These are phyloP conservation scores for Neonectria sp. DNA, from an alignment of 2,329 filamentous ascomycete species.

Conservation along the genomic window DNA sequence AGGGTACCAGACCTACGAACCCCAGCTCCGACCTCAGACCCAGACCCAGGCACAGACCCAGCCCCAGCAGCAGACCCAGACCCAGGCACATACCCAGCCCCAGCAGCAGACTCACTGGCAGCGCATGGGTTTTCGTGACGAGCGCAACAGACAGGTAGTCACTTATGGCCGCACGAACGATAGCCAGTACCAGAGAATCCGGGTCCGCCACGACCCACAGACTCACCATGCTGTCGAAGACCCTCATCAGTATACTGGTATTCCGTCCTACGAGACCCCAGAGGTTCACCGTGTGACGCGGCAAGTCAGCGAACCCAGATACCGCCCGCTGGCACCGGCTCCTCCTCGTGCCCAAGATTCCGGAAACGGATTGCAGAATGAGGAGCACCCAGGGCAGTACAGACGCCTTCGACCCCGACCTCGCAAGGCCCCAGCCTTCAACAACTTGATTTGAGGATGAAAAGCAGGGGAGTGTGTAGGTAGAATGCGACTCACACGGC, in stretches of 20 bases:
- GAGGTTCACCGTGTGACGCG: not conserved
- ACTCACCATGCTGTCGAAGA: not conserved
- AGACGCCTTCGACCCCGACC: not conserved
- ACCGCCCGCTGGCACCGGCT: not conserved
- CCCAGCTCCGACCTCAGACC: not conserved
- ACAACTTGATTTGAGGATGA: not conserved
- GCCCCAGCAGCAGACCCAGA: too few relatives aligned
- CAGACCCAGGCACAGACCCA: too few relatives aligned
- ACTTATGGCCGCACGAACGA: not conserved
- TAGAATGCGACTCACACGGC: not conserved
- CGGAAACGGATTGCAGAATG: not conserved
- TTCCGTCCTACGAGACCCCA: not conserved
- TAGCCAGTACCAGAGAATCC: not conserved
- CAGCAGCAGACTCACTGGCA: conserved; percentile 16
- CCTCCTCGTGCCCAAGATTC: not conserved
- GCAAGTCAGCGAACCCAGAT: not conserved
- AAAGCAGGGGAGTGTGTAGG: not conserved
- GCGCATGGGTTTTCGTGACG: conserved; percentile 26
- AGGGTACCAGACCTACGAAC: not conserved
- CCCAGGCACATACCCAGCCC: too few relatives aligned
- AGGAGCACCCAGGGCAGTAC: not conserved
- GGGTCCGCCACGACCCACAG: not conserved
- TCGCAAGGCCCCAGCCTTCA: not conserved
- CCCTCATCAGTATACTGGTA: not conserved
- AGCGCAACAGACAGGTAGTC: not conserved